A percentile compares a stretch with the other conserved stretches of the same genome.
Conservation (phyloP, 2,329 filamentous ascomycete species). For the Purpureocillium lavendulum region DNA sequence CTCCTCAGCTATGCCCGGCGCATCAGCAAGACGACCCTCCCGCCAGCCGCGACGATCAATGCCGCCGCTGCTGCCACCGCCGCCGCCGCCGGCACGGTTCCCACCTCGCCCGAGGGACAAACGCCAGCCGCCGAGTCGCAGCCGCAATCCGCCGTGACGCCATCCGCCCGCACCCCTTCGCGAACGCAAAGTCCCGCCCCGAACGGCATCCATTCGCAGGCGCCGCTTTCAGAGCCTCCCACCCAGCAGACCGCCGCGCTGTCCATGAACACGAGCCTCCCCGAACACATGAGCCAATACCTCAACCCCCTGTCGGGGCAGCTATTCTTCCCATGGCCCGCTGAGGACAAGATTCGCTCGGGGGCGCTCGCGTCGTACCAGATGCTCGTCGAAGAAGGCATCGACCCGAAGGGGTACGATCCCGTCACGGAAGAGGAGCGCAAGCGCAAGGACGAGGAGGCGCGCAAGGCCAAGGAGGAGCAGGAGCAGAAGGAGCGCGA, state of each 20-base stretch:
- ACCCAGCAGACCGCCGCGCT: constrained; percentile 22
- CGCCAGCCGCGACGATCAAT: constrained; percentile 47
- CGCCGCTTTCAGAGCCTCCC: constrained; percentile 17
- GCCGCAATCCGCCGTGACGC: constrained; percentile 19
- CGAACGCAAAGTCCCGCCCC: constrained; percentile 24
- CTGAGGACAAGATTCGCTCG: constrained; percentile 57
- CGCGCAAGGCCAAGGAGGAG: constrained; percentile 37
- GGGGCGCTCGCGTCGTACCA: constrained; percentile 62
- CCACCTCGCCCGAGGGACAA: constrained; percentile 18
- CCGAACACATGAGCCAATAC: constrained; percentile 37
- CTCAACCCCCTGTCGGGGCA: constrained; percentile 48
- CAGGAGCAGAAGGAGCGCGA: constrained; percentile 36
- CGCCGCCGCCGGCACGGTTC: neutral
- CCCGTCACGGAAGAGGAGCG: constrained; percentile 45
- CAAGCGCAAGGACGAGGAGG: constrained; percentile 42
- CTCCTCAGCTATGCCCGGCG: constrained; percentile 70
- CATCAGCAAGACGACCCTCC: constrained; percentile 73
- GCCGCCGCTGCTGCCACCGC: constrained; percentile 14
- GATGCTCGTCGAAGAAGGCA: constrained; percentile 50
- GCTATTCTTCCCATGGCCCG: constrained; percentile 71
- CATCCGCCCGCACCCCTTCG: constrained; percentile 21
- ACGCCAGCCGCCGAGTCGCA: constrained; percentile 23
- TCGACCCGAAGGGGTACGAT: constrained; percentile 53
- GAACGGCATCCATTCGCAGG: constrained; percentile 20
- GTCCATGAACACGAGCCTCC: constrained; percentile 32